These are phyloP conservation scores for Blastocystis sp. DNA, from an alignment of 352 stramenopile species.

Conservation along the genomic window DNA sequence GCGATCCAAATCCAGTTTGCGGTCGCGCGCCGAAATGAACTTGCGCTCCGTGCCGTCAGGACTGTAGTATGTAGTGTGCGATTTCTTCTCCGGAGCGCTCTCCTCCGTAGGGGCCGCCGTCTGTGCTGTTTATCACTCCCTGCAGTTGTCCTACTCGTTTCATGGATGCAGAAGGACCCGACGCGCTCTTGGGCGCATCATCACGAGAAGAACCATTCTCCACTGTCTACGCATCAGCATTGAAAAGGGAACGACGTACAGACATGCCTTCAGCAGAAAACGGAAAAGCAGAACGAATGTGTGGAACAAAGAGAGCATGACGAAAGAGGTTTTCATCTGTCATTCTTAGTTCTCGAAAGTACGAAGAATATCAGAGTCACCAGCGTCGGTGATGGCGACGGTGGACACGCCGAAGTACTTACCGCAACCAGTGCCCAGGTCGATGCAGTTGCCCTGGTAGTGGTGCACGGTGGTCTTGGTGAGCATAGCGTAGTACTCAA, in stretches of 20 bases:
- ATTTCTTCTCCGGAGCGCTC: not conserved
- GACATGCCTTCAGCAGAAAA: constrained; percentile 24
- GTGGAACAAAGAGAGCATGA: constrained; percentile 27
- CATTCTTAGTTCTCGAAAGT: constrained; percentile 64
- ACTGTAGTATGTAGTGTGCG: constrained; percentile 41
- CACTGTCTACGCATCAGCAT: not conserved
- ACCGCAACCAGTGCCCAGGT: constrained; percentile 95
- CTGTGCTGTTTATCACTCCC: not conserved
- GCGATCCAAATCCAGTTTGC: constrained; percentile 79
- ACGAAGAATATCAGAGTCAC: constrained; percentile 97
- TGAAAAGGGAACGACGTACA: not conserved
- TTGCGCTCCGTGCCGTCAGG: constrained; percentile 41
- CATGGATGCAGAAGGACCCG: not conserved
- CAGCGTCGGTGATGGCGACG: constrained; percentile 90
- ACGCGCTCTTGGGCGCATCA: not conserved
- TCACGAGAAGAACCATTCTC: not conserved
- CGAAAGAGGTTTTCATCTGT: constrained; percentile 20
- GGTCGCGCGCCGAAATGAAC: constrained; percentile 73
- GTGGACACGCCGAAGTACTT: constrained; percentile 98
- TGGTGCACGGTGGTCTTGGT: constrained; percentile 96
- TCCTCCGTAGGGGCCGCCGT: not conserved
- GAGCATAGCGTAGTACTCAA: constrained; percentile 99
- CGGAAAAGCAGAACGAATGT: not conserved
- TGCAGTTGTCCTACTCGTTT: constrained; percentile 21
- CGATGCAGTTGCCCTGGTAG: constrained; percentile 95